A percentile compares a stretch with the other conserved stretches of the same genome.
Conservation (phyloP, 768 basidiomycete genomes). For the Russula virescens region DNA sequence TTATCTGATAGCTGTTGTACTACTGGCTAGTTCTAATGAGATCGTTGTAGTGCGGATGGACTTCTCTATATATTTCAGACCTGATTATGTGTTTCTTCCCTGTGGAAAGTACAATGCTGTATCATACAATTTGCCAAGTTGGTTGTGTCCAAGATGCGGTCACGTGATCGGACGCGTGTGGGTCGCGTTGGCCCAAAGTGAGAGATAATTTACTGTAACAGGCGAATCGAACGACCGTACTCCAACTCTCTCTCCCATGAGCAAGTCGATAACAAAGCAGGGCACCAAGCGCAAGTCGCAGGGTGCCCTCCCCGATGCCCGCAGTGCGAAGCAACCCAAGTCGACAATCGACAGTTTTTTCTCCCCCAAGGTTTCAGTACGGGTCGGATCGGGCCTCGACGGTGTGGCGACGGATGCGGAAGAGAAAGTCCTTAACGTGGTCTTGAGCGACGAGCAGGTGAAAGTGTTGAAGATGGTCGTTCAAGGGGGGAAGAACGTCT, state of each 20-base stretch:
- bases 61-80: no score
- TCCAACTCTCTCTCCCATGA: constrained; percentile 5
- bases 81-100: no score
- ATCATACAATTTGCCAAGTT: no score
- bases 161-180: constrained; percentile 18
- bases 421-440: constrained; percentile 31
- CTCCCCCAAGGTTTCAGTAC: constrained; percentile 27
- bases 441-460: constrained; percentile 50
- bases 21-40: no score
- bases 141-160: background rate
- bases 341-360: constrained; percentile 35
- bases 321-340: constrained; percentile 29
- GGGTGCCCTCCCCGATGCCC: constrained; percentile 19
- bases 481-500: constrained; percentile 52
- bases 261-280: constrained; percentile 8
- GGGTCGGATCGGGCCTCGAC: constrained; percentile 19
- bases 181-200: background rate
- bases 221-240: background rate
- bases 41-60: no score
- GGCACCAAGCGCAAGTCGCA: constrained; percentile 31
- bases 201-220: no score
- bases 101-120: no score
- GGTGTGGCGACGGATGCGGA: constrained; percentile 19
- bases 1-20: constrained; percentile 1
- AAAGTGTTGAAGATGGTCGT: constrained; percentile 47